phyloP scores from a whole-genome alignment of 1,284 basidiomycete species.

The Phellinidium pouzarii region DNA sequence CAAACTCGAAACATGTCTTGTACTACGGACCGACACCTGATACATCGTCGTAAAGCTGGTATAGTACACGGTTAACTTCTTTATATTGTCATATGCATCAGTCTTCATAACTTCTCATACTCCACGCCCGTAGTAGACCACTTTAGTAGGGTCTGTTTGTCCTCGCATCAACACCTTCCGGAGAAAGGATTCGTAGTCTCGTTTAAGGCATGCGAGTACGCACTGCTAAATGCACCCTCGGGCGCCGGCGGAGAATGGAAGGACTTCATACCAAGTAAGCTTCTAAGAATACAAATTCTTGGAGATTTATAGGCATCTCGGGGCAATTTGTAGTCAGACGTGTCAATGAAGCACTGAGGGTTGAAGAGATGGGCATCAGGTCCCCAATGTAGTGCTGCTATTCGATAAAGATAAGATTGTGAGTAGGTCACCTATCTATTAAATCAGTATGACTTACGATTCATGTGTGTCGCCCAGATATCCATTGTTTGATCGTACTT shows the following conservation, averaged over 20 bases:
- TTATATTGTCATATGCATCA: no score
- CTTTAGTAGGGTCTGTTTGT: conserved; percentile 23
- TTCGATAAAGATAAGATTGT: background rate
- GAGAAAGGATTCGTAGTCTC: conserved; percentile 28
- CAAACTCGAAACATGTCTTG: no score
- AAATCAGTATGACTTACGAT: conserved; percentile 24
- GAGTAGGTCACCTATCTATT: background rate
- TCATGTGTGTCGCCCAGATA: conserved; percentile 32
- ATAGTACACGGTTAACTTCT: no score
- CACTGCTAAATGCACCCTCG: conserved; percentile 40
- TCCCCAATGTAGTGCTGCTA: conserved; percentile 35
- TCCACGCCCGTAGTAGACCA: conserved; percentile 29
- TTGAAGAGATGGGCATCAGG: conserved; percentile 35
- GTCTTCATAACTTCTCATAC: no score
- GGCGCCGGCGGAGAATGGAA: conserved; percentile 39
- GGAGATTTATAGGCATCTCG: conserved; percentile 27
- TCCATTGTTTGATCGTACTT: conserved; percentile 34
- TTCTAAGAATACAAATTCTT: no score
- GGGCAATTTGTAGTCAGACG: conserved; percentile 32
- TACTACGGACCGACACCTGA: no score
- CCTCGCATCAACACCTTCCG: conserved; percentile 24
- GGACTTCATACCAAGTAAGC: no score
- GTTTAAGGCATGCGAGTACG: conserved; percentile 31
- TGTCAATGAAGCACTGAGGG: conserved; percentile 44
- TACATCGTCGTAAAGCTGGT: no score